phyloP scores from a whole-genome alignment of 495 filamentous ascomycete species.

The Bombardia bombarda region DNA sequence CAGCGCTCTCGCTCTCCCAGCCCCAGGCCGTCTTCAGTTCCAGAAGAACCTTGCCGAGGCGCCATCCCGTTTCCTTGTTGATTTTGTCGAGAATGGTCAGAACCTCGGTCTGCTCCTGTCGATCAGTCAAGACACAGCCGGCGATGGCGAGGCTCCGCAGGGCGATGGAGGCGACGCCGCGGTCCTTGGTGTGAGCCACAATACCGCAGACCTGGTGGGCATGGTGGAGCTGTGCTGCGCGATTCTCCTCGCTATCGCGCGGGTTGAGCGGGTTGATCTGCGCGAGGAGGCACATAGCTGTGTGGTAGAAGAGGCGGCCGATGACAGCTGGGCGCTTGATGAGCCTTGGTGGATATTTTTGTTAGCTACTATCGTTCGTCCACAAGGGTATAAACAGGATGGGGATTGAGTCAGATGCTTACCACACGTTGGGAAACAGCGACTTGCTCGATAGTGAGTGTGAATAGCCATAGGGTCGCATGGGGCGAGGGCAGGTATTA shows the following conservation, averaged over 20 bases:
- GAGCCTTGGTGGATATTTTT: slow-evolving; percentile 43
- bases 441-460: slow-evolving; percentile 61
- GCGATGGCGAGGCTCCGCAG: slow-evolving; percentile 73
- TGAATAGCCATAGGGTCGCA: slow-evolving; percentile 77
- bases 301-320: slow-evolving; percentile 87
- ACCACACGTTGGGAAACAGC: slow-evolving; percentile 83
- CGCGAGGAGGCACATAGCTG: slow-evolving; percentile 68
- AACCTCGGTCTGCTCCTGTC: slow-evolving; percentile 73
- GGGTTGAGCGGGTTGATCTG: slow-evolving; percentile 62
- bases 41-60: slow-evolving; percentile 54
- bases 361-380: slow-evolving; percentile 17
- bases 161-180: slow-evolving; percentile 67
- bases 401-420: slow-evolving; percentile 12
- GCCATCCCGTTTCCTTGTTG: slow-evolving; percentile 71
- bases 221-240: slow-evolving; percentile 57
- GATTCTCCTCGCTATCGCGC: slow-evolving; percentile 55
- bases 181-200: slow-evolving; percentile 72
- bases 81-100: slow-evolving; percentile 70
- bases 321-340: slow-evolving; percentile 74
- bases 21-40: slow-evolving; percentile 73
- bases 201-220: slow-evolving; percentile 83
- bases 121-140: slow-evolving; percentile 60
- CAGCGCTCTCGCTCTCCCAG: slow-evolving; percentile 37
- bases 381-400: not conserved
- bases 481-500: slow-evolving; percentile 65